Percentiles rank a stretch among this genome's conserved stretches.
Evolutionary conservation across 306 rosid genomes (phyloP).

Genomic region (Dalbergia oliveri): DNA sequence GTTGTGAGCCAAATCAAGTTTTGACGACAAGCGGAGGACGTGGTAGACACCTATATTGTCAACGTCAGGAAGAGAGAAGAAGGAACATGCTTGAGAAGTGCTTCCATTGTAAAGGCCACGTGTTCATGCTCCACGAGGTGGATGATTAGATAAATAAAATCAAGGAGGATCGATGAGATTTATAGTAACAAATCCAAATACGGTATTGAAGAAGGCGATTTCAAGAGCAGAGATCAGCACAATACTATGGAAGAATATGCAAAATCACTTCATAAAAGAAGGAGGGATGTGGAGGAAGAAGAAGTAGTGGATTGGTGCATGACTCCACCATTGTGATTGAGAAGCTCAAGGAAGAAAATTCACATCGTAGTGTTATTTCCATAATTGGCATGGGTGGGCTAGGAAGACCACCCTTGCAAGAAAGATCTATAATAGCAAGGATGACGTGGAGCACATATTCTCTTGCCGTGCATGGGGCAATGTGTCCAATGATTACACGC

Average conservation of each 20-base stretch:
- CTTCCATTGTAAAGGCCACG: neutral
- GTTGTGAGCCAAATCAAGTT: constrained; percentile 29
- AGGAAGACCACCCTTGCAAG: constrained; percentile 43
- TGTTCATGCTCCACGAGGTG: neutral
- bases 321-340: neutral
- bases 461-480: neutral
- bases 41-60: constrained; percentile 3
- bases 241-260: neutral
- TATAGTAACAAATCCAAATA: neutral
- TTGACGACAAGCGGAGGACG: constrained; percentile 21
- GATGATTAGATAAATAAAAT: neutral
- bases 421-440: neutral
- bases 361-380: neutral
- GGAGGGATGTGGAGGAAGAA: constrained; percentile 40
- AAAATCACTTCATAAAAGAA: neutral
- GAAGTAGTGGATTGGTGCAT: neutral
- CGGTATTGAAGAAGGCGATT: neutral
- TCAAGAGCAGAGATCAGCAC: neutral
- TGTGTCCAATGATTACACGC: constrained; percentile 9
- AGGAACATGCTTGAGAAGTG: neutral
- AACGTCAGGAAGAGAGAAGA: neutral
- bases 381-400: constrained; percentile 36
- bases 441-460: neutral
- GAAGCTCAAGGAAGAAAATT: neutral
- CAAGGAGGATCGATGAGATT: neutral